Evolutionary conservation across 2,329 filamentous ascomycete genomes (phyloP), one percentile per base, ranked within the genome.

Genomic region (Paradendryphiella salina): DNA sequence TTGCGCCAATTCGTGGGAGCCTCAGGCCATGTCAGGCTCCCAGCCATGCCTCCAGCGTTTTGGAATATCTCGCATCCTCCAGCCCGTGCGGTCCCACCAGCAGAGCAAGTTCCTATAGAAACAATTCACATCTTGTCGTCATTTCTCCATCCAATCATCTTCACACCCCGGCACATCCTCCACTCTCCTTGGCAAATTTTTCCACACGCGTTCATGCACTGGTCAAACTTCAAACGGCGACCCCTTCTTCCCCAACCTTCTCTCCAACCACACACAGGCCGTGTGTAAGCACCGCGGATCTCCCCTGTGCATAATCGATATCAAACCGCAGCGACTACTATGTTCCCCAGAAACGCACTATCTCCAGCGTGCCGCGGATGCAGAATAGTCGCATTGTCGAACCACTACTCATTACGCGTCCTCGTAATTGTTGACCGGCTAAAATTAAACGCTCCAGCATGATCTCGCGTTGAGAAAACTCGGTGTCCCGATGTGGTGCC

Each of bases 101-200:
- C 44, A 35, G 43, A 48, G 20, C 46, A 44, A 21, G 58, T 59
- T 57, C 50, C 53, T 53, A 42, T 53, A 56, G 56, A 48, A 57
- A 59, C 58, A 47, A 51, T 34, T 44, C 44, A 38, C 38, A 40
- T 53, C 23, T 46, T 33, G 44, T 53, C 49, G 56, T 55, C 50
- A 57, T 54, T 37, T 44, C 46, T 28, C 50, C 42, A 29, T 29
- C 40, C 40, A 15, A 44, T 20, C 29, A 29, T 32, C 34, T 23
- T 13, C 36, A 14, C 32, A 11, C 42, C 31, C 46, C 29, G 23
- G 28, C 36, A 35, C 31, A 20, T 41, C 52, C 37, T 51, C 52
- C 37, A 40, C 26, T 41, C 40, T 32, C 26, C 17, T n/a, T 41
- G 31, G 21, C 35, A 23, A 23, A 28, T 40, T 41, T 40, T 44